These are phyloP conservation scores for Rosellinia necatrix DNA, from an alignment of 2,329 filamentous ascomycete genomes.

Conservation along the genomic window DNA sequence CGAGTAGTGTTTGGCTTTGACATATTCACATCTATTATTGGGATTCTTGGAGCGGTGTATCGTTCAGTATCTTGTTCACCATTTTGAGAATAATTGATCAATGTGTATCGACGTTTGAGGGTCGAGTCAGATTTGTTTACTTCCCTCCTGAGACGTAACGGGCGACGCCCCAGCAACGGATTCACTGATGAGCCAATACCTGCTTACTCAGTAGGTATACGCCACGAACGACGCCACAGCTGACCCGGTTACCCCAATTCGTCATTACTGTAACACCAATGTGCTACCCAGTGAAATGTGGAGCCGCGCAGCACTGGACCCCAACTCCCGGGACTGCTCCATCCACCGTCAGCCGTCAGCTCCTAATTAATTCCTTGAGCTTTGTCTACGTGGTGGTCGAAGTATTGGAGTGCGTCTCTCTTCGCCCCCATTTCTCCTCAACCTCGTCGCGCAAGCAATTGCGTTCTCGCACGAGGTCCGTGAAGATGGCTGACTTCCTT, in stretches of 20 bases:
- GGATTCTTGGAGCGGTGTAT: neutral
- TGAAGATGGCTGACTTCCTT: conserved; percentile 62
- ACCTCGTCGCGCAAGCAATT: conserved; percentile 29
- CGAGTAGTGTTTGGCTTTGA: conserved; percentile 48
- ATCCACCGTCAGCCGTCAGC: conserved; percentile 11
- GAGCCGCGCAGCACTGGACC: conserved; percentile 22
- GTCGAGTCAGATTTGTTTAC: neutral
- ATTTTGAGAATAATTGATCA: neutral
- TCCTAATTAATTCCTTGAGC: conserved; percentile 15
- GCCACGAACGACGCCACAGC: conserved; percentile 18
- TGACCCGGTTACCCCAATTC: neutral
- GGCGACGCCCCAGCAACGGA: neutral
- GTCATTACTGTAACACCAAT: too few relatives aligned
- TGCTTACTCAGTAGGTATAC: neutral
- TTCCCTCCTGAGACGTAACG: neutral
- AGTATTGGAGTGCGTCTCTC: conserved; percentile 16
- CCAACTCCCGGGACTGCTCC: conserved; percentile 21
- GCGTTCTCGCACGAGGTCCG: conserved; percentile 31
- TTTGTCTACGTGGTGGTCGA: conserved; percentile 14
- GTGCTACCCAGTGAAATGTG: conserved; percentile 11
- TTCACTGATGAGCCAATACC: too few relatives aligned
- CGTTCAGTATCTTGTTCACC: neutral
- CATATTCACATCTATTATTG: conserved; percentile 45
- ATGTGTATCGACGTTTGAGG: conserved; percentile 17
- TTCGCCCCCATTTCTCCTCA: conserved; percentile 14